Base-by-base conservation (phyloP, 345 rosid genomes). In the Acer negundo region DNA sequence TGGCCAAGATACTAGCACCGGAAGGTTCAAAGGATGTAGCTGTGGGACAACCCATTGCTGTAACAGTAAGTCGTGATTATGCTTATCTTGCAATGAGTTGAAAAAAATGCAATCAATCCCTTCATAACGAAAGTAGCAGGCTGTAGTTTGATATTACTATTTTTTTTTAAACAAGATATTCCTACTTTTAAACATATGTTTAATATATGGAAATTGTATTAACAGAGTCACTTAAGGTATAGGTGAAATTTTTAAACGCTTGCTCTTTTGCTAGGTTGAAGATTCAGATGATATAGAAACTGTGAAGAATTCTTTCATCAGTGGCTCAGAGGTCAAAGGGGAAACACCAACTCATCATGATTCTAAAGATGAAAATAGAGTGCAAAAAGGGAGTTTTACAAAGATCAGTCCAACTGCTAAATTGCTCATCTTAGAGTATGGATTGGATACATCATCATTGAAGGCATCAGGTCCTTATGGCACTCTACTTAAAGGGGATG, bases 361-460 rank as follows among this genome's bases (percentile, higher is more conserved):
- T 69, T 81, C 86, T 1, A 80, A 86, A 82, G 74, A 62, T 76
- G 90, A 84, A 77, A 79, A 82, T 74, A 70, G 42, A 56, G 87
- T 44, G 56, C 83, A 63, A 72, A 87, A 81, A 76, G 70, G 78
- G 58, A 83, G 81, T 38, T 87, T 93, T 86, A 86, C 91, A 62
- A 95, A 87, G 90, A 92, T 95, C 79, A 95, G 98, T 75, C 97
- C 99, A 72, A 82, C 99, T 22, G 98, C 99, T 64, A 95, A 91
- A 78, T 62, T 90, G 78, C 89, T 95, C 59, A 93, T 95, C 78
- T 82, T 84, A 53, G 92, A 91, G 84, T 77, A 92, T 83, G 94
- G 96, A 69, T 82, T 95, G 87, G 99, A 95, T 83, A 67, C 81
- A 83, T 89, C 94, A 76, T 89, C 87, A n/a, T 76, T 95, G 70